Evolutionary conservation across 345 rosid genomes (phyloP).

Genomic region (Eucalyptus erythrocorys): DNA sequence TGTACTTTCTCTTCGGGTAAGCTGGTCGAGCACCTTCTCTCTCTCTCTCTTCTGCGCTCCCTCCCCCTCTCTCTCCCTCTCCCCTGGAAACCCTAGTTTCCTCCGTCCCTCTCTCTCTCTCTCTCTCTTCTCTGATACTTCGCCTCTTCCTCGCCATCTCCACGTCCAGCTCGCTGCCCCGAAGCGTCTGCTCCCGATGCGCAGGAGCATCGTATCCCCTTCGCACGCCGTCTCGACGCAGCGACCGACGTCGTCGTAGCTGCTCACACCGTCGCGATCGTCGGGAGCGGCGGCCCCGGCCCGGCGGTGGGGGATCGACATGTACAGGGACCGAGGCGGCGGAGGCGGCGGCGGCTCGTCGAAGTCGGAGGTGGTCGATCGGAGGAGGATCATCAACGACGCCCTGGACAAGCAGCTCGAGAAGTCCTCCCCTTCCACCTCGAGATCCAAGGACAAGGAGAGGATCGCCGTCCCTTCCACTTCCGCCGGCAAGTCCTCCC

Average conservation of each 20-base stretch:
- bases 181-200: neutral
- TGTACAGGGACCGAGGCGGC: constrained; percentile 66
- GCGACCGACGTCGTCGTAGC: neutral
- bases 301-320: neutral
- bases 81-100: neutral
- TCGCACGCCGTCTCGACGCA: neutral
- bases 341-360: constrained; percentile 74
- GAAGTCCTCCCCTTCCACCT: constrained; percentile 86
- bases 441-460: constrained; percentile 56
- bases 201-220: neutral
- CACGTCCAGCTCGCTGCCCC: neutral
- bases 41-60: neutral
- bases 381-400: constrained; percentile 70
- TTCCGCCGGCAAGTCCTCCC: constrained; percentile 61
- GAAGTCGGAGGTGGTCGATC: constrained; percentile 83
- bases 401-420: constrained; percentile 86
- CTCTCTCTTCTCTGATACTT: neutral
- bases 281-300: neutral
- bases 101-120: neutral
- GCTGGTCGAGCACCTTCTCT: neutral
- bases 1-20: neutral
- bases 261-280: neutral
- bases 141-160: neutral
- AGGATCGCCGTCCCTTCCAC: constrained; percentile 62
- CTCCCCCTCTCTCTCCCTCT: no score